These are phyloP conservation scores for Colletotrichum theobromicola DNA, from an alignment of 2,329 filamentous ascomycete species.

Conservation along the genomic window DNA sequence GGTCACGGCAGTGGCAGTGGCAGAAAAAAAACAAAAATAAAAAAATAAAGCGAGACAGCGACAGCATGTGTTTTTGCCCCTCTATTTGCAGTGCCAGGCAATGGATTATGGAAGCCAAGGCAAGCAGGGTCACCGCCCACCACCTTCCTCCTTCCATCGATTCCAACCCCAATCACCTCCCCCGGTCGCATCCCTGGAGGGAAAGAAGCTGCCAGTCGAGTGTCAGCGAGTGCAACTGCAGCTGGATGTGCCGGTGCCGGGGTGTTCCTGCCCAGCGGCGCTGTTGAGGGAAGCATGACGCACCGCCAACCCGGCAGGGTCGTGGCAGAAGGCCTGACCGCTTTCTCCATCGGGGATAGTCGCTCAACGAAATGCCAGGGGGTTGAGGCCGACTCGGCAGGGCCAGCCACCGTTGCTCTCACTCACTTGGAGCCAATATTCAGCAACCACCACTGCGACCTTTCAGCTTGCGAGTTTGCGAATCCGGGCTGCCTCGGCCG, in stretches of 20 bases:
- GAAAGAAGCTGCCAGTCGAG: background rate
- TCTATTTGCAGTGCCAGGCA: background rate
- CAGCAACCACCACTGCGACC: background rate
- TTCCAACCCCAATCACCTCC: background rate
- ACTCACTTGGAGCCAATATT: too few relatives aligned
- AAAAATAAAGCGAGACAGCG: background rate
- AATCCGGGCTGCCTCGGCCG: constrained; percentile 16
- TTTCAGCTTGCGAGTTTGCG: background rate
- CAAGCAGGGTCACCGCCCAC: background rate
- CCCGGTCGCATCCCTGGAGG: background rate
- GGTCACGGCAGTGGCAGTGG: background rate
- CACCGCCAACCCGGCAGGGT: constrained; percentile 10
- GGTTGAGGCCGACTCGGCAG: constrained; percentile 17
- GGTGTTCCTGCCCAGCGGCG: constrained; percentile 6
- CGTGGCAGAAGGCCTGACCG: constrained; percentile 4
- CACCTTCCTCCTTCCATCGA: background rate
- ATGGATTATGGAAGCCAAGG: too few relatives aligned
- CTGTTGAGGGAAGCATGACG: constrained; percentile 22
- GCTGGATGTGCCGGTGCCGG: background rate
- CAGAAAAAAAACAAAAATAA: constrained; percentile 3
- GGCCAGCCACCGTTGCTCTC: background rate
- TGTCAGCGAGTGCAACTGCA: background rate
- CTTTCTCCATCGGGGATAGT: background rate
- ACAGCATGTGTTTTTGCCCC: constrained; percentile 13
- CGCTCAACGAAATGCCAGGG: constrained; percentile 24